These are phyloP conservation scores for Candida anglica DNA, from an alignment of 805 yeast species.

Conservation along the genomic window DNA sequence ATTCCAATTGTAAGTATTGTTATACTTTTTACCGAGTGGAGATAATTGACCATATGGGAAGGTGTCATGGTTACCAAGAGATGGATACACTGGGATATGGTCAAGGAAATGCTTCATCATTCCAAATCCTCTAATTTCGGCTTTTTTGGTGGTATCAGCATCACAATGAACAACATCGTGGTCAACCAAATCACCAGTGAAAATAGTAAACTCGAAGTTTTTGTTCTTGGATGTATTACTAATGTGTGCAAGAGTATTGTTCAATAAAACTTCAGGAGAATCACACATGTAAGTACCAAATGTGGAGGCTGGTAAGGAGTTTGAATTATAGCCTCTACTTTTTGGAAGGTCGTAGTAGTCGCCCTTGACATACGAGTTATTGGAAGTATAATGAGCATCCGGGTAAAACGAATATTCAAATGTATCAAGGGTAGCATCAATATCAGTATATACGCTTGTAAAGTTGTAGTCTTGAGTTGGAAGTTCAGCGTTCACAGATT, in stretches of 20 bases:
- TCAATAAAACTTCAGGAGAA: conserved; percentile 58
- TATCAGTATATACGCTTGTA: conserved; percentile 21
- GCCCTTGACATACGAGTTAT: conserved; percentile 24
- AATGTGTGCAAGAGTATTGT: conserved; percentile 50
- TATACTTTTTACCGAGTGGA: conserved; percentile 29
- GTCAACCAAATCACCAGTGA: conserved; percentile 74
- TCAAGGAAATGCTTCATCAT: conserved; percentile 51
- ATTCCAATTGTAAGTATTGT: conserved; percentile 33
- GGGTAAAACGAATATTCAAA: conserved; percentile 24
- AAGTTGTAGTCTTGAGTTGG: conserved; percentile 20
- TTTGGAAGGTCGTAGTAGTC: conserved; percentile 29
- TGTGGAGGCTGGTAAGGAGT: conserved; percentile 47
- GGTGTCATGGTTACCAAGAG: conserved; percentile 69
- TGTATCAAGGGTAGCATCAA: conserved; percentile 8
- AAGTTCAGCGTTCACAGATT: conserved; percentile 33
- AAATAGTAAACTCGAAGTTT: conserved; percentile 56
- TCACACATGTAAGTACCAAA: conserved; percentile 66
- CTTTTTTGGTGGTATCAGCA: conserved; percentile 62
- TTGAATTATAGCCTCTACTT: conserved; percentile 14
- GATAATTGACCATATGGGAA: conserved; percentile 72
- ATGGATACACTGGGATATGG: conserved; percentile 55
- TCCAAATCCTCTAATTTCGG: conserved; percentile 66
- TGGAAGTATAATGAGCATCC: conserved; percentile 23
- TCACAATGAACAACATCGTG: conserved; percentile 53
- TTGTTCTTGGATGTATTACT: conserved; percentile 26